Evolutionary conservation across 2,329 filamentous ascomycete species (phyloP).

Genomic region (Fusarium gaditjirri): DNA sequence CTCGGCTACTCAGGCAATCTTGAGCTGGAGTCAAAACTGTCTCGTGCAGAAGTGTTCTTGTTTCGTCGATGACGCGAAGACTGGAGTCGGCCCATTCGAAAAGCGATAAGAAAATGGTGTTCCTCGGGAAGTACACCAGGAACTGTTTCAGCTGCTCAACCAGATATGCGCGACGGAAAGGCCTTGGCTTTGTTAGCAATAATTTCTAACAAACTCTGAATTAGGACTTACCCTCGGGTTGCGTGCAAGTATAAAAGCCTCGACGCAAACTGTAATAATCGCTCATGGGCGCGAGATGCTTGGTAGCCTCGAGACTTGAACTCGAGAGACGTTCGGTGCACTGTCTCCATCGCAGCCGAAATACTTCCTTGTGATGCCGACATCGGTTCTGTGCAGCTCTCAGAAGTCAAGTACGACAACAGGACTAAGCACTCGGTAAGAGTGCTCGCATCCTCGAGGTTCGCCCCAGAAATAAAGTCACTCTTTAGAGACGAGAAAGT

Average conservation of each 20-base stretch:
- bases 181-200: constrained; percentile 52
- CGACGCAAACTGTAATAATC: constrained; percentile 74
- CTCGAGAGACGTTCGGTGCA: constrained; percentile 56
- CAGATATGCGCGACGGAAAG: constrained; percentile 75
- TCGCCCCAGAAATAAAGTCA: constrained; percentile 62
- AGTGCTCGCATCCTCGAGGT: constrained; percentile 60
- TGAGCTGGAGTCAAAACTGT: constrained; percentile 56
- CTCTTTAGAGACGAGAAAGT: constrained; percentile 65
- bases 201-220: neutral
- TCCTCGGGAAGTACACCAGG: constrained; percentile 74
- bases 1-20: constrained; percentile 57
- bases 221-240: constrained; percentile 60
- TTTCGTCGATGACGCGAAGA: constrained; percentile 78
- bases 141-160: constrained; percentile 70
- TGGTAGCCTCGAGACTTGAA: constrained; percentile 52
- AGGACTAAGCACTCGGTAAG: constrained; percentile 72
- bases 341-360: constrained; percentile 57
- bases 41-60: constrained; percentile 72
- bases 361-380: constrained; percentile 66
- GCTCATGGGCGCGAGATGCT: constrained; percentile 62
- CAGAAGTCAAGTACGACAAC: constrained; percentile 70
- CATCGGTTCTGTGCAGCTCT: constrained; percentile 55
- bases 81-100: constrained; percentile 79
- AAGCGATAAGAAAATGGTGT: constrained; percentile 78
- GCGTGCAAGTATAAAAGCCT: constrained; percentile 75